Evolutionary conservation across 139 green algal genomes (phyloP).

Genomic region (Haematococcus lacustris): DNA sequence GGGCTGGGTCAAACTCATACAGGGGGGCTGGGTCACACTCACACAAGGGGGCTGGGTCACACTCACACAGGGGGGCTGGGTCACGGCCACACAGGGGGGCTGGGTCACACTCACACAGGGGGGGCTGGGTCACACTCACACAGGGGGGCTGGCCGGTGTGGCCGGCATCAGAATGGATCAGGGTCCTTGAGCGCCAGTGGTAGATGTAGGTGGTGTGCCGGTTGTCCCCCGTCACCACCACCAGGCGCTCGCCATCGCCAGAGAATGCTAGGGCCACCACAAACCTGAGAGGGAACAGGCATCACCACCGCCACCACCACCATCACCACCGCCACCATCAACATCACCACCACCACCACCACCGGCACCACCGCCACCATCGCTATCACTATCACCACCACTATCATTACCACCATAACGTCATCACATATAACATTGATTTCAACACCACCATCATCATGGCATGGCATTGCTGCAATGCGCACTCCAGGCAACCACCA

Average conservation of each 20-base stretch:
- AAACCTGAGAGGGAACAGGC: slow-evolving; percentile 6
- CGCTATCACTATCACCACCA: slow-evolving; percentile 3
- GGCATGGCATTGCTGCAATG: neutral
- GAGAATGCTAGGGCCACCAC: slow-evolving; percentile 53
- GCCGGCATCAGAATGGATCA: slow-evolving; percentile 36
- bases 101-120: too few species aligned
- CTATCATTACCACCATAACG: neutral
- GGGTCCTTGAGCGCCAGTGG: slow-evolving; percentile 42
- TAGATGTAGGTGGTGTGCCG: slow-evolving; percentile 56
- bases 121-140: too few species aligned
- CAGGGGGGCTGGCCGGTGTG: slow-evolving; percentile 49
- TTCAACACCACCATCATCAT: neutral
- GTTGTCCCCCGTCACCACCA: slow-evolving; percentile 62
- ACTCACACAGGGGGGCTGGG: too few species aligned
- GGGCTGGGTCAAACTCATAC: too few species aligned
- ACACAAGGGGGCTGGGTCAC: too few species aligned
- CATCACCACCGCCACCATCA: too few species aligned
- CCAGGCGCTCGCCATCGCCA: slow-evolving; percentile 31
- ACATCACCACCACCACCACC: neutral
- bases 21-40: too few species aligned
- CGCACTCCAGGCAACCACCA: too few species aligned
- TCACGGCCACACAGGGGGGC: too few species aligned
- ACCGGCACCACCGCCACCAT: neutral
- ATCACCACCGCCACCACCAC: neutral
- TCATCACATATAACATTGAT: neutral